Base-by-base conservation (phyloP, 2,329 filamentous ascomycete species). In the Trichoderma atroviride region DNA sequence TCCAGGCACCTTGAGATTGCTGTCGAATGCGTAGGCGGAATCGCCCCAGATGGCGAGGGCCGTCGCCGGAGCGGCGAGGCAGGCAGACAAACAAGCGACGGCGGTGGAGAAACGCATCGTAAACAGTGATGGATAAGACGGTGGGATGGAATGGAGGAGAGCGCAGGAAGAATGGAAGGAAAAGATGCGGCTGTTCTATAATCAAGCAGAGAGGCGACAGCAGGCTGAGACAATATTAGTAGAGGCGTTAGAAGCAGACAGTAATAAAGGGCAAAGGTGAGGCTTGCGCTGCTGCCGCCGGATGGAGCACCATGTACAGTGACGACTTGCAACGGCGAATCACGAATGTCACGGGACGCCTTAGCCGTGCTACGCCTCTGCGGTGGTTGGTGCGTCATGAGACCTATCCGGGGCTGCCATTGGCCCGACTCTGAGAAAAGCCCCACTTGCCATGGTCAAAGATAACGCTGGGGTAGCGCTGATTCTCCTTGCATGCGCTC, bases 1-100 rank as follows among this genome's bases (percentile, higher is more conserved):
- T 79, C 96, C 94, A 0, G 92, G 90, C 19, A 97, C 91, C 73
- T 89, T 86, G 79, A 87, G 83, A 57, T 87, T 83, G 76, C 78
- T 79, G 72, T 82, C 84, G 70, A 81, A 78, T 72, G 37, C 71
- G 78, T 69, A 74, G 74, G 63, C 76, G 9, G 64, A 67, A 74
- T 75, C 74, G 73, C 75, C 76, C 73, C 78, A 76, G 78, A 82
- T 79, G 75, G 83, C 87, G 68, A 78, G 69, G 68, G 81, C 83
- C 72, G 79, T 76, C 61, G 82, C 83, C 68, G 85, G 82, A 64
- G 81, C 66, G 31, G 66, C 81, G 72, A 83, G 75, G 77, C 81
- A 77, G 77, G 79, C 80, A 68, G 83, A 79, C 69, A 87, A 76
- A 69, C 84, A 80, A 71, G 83, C 82, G 73, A 85, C 76, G 73